Evolutionary conservation across 2,329 filamentous ascomycete genomes (phyloP), one percentile per base, ranked within the genome.

Genomic region (Didymella sp.): DNA sequence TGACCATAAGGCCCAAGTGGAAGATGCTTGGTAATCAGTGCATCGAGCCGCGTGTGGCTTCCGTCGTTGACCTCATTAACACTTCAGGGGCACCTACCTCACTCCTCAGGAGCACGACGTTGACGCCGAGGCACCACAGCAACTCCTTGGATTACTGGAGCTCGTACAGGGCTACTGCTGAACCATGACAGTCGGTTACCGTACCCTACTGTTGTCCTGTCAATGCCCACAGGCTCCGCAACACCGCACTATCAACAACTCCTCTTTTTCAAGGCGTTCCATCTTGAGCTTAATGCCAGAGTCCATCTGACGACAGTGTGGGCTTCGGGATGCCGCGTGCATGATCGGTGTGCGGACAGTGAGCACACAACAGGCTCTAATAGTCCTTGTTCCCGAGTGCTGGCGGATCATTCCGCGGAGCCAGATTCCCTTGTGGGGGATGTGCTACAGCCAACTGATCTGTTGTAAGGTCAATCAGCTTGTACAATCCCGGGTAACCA

Each of bases 341-440:
- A 19, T 44, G 48, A 47, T 40, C 44, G 54, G 48, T 49, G 43
- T 52, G 37, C 48, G 43, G 43, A 24, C n/a, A 31, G 12, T 25
- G 43, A 24, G n/a, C 22, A 43, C n/a, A 48, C 27, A 24, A 19
- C 17, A 37, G 17, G n/a, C 28, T 6, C 31, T 30, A n/a, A n/a
- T 25, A 12, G 31, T 19, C 27, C 12, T 35, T 28, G 46, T 46
- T 40, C n/a, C 46, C 40, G 45, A 42, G 9, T 22, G 28, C 22
- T 47, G 17, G 27, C n/a, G 17, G 35, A 30, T 13, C 48, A 13
- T 15, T 38, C 48, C 53, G 47, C 43, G 37, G 54, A 38, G 8
- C 37, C 33, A 30, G 17, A 33, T 2, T 21, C 31, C 12, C 31
- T n/a, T 24, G 15, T 22, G 30, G 42, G 42, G 12, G 37, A 48